Evolutionary conservation across 305 asterid species (phyloP).

Genomic region (Fraxinus latifolia): DNA sequence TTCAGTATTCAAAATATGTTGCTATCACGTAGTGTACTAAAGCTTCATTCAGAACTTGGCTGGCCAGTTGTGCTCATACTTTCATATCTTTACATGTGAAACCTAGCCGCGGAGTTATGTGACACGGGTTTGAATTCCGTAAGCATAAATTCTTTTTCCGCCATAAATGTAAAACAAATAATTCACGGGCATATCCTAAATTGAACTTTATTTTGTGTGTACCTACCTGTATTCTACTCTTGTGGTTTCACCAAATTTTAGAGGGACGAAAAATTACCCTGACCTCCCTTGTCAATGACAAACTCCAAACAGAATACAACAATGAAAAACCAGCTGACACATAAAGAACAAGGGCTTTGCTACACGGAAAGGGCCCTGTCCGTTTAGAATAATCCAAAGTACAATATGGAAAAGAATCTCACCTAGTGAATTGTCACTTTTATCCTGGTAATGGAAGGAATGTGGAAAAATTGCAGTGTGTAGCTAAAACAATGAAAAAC

Average conservation of each 20-base stretch:
- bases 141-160: not conserved
- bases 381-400: no score
- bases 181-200: not conserved
- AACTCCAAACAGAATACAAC: not conserved
- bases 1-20: not conserved
- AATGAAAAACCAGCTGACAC: not conserved
- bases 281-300: not conserved
- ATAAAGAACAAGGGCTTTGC: no score
- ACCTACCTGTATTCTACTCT: not conserved
- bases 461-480: slow-evolving; percentile 40
- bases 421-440: slow-evolving; percentile 39
- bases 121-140: not conserved
- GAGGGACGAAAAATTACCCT: not conserved
- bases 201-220: not conserved
- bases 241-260: not conserved
- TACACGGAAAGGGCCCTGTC: no score
- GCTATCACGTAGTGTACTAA: not conserved
- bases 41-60: not conserved
- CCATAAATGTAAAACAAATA: not conserved
- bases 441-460: slow-evolving; percentile 24
- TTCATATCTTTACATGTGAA: not conserved
- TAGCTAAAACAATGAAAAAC: slow-evolving; percentile 19
- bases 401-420: slow-evolving; percentile 1
- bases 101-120: not conserved
- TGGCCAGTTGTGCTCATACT: not conserved